Evolutionary conservation across 148 eudicot species (phyloP), one percentile per base, ranked within the genome.

Genomic region (Chenopodium album): DNA sequence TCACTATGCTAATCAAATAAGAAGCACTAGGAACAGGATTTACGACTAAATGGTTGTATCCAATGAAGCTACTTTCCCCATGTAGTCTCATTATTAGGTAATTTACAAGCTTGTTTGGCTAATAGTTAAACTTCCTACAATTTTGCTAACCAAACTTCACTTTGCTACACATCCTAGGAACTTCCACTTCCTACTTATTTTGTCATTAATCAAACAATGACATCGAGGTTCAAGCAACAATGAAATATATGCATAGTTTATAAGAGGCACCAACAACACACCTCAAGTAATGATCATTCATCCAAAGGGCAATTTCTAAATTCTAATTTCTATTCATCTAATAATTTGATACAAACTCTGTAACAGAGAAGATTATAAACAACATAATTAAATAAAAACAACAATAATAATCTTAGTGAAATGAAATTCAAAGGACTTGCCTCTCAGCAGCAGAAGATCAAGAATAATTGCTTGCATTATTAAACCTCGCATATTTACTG

Each of bases 381-480:
- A 78, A 62, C 34, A 29, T 26, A 69, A 78, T 32, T 32, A 32
- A 32, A 32, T 32, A 32, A 32, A 78, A 22, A 14, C 54, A n/a
- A 7, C 52, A 60, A 77, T 34, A 71, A 77, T 19, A 20, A 62
- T 23, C 72, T 63, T 62, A 80, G 19, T 20, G 22, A 22, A 46
- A 28, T 13, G 19, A 71, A 67, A 76, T 77, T 85, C 79, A 95
- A 72, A 89, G 84, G 56, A 95, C 93, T 88, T 93, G 97, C 90
- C 95, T 93, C 77, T 95, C 98, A 82, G 98, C 97, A 85, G 94
- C 98, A 95, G 72, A 86, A 92, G 91, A 85, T 95, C 98, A 75
- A 95, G 92, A 5, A 93, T 93, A 34, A 95, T 90, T 3, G 92
- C 98, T 86, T 95, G 98, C 98, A 95, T 95, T 91, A 52, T 95